These are phyloP conservation scores for Phaeoacremonium minimum DNA, from an alignment of 2,329 filamentous ascomycete species.

Conservation along the genomic window DNA sequence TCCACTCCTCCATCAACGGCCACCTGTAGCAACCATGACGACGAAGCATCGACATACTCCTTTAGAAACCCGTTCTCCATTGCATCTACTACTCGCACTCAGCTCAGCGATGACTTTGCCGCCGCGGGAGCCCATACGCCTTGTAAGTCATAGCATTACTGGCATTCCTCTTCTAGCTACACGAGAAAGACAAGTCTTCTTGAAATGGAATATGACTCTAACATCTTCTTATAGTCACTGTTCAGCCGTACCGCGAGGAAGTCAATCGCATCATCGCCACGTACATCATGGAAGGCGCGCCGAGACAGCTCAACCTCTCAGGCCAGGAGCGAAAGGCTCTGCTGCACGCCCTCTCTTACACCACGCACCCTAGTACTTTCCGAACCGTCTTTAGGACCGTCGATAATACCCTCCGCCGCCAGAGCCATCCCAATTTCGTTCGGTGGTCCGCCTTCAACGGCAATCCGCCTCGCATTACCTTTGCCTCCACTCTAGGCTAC, in stretches of 20 bases:
- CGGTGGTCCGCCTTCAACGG: constrained; percentile 81
- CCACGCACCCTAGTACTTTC: constrained; percentile 74
- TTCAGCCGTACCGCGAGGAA: constrained; percentile 75
- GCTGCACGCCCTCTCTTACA: constrained; percentile 66
- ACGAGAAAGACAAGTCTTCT: constrained; percentile 7
- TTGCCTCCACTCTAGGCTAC: constrained; percentile 64
- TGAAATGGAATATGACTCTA: too few relatives aligned
- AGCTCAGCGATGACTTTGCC: constrained; percentile 57
- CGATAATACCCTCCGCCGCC: constrained; percentile 66
- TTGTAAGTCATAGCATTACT: constrained; percentile 47
- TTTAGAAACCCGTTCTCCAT: constrained; percentile 58
- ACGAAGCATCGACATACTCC: constrained; percentile 29
- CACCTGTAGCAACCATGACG: constrained; percentile 30
- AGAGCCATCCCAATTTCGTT: constrained; percentile 80
- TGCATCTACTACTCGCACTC: constrained; percentile 25
- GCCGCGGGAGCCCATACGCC: constrained; percentile 63
- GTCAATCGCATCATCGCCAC: constrained; percentile 69
- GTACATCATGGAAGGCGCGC: constrained; percentile 64
- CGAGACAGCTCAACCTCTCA: constrained; percentile 71
- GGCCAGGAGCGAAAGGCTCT: constrained; percentile 56
- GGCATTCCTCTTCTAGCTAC: constrained; percentile 9
- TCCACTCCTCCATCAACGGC: constrained; percentile 57
- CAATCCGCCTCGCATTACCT: constrained; percentile 67
- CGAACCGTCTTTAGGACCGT: constrained; percentile 53
- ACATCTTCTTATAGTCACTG: constrained; percentile 61